These are phyloP conservation scores for Aeschynomene evenia DNA, from an alignment of 306 rosid species.

Conservation along the genomic window DNA sequence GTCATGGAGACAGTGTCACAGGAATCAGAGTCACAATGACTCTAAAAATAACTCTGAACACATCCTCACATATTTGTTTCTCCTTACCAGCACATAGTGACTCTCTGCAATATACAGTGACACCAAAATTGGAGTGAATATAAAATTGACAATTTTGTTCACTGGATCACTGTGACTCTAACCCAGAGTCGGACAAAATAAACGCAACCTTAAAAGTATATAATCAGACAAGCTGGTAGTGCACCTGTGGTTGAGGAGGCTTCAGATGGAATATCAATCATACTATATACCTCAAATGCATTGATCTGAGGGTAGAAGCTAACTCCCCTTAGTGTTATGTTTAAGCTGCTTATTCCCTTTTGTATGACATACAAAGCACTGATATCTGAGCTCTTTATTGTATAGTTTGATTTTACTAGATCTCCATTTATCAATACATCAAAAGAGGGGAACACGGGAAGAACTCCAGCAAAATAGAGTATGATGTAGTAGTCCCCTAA, in stretches of 20 bases:
- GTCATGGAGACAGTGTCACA: no score
- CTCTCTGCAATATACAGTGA: no score
- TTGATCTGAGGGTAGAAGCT: constrained; percentile 79
- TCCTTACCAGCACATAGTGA: no score
- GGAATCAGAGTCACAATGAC: no score
- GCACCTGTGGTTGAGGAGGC: constrained; percentile 92
- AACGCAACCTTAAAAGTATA: no score
- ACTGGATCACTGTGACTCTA: no score
- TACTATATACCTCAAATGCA: constrained; percentile 83
- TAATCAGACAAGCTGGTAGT: not conserved
- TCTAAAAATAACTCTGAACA: no score
- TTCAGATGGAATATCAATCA: constrained; percentile 68
- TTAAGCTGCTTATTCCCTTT: constrained; percentile 57
- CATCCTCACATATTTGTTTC: no score
- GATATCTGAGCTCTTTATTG: constrained; percentile 51
- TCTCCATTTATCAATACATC: constrained; percentile 67
- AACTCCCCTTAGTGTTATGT: constrained; percentile 57
- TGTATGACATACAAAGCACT: constrained; percentile 54
- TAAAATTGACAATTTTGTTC: no score
- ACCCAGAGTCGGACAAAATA: no score
- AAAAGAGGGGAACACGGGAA: constrained; percentile 72
- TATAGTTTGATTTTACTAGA: constrained; percentile 59
- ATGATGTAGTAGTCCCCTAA: constrained; percentile 74
- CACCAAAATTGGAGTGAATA: no score
- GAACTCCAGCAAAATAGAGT: constrained; percentile 84